Evolutionary conservation across 495 filamentous ascomycete genomes (phyloP).

Genomic region (Aspergillus mulundensis): DNA sequence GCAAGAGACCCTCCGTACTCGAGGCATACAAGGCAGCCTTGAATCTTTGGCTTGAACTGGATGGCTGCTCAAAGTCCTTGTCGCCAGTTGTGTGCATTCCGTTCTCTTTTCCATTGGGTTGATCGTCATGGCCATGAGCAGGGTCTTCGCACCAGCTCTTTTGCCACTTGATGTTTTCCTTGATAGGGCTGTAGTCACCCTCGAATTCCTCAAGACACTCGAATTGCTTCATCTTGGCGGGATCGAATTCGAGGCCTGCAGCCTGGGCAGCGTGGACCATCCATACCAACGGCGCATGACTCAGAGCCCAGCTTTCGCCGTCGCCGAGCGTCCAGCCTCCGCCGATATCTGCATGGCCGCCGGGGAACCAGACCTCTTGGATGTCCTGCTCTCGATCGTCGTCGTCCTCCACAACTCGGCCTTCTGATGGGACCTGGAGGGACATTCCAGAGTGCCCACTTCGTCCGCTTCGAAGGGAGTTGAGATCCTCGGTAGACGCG

Average conservation of each 20-base stretch:
- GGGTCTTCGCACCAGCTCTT: constrained; percentile 22
- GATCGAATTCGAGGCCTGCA: constrained; percentile 69
- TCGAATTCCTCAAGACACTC: constrained; percentile 54
- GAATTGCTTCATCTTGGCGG: constrained; percentile 61
- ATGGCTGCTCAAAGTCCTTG: constrained; percentile 23
- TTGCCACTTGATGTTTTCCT: constrained; percentile 33
- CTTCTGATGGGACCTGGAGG: constrained; percentile 27
- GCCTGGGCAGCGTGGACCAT: constrained; percentile 77
- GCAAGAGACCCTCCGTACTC: constrained; percentile 60
- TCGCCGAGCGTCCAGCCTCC: constrained; percentile 69
- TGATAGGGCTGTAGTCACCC: constrained; percentile 42
- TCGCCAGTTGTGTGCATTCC: not conserved
- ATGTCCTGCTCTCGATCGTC: constrained; percentile 65
- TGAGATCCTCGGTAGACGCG: constrained; percentile 30
- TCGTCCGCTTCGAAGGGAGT: constrained; percentile 34
- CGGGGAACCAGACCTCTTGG: constrained; percentile 80
- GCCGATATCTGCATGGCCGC: constrained; percentile 78
- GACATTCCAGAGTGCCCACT: constrained; percentile 40
- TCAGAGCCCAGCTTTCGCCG: constrained; percentile 57
- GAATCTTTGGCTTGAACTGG: constrained; percentile 38
- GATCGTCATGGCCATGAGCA: constrained; percentile 13
- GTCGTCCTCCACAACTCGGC: constrained; percentile 17
- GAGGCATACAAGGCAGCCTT: constrained; percentile 54
- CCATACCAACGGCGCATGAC: constrained; percentile 74
- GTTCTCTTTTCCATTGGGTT: not conserved